These are phyloP conservation scores for Antrodiella citrinella DNA, from an alignment of 768 basidiomycete species.

Conservation along the genomic window DNA sequence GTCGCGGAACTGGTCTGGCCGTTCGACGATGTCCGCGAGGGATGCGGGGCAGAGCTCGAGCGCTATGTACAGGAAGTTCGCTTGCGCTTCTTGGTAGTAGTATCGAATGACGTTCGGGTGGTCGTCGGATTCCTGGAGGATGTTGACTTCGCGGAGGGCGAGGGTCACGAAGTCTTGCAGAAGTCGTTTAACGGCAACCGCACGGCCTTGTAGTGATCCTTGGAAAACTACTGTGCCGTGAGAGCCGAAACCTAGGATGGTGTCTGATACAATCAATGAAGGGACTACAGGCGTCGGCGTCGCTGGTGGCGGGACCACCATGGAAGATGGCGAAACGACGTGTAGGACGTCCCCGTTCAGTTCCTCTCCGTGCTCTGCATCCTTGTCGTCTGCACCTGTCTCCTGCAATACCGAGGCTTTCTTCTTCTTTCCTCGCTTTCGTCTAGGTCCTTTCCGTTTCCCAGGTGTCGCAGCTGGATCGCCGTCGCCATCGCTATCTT, in stretches of 20 bases:
- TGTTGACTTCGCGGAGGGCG: slow-evolving; percentile 85
- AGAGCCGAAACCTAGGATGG: slow-evolving; percentile 81
- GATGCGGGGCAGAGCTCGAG: slow-evolving; percentile 91
- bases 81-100: slow-evolving; percentile 92
- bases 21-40: slow-evolving; percentile 80
- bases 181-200: slow-evolving; percentile 97
- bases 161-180: slow-evolving; percentile 94
- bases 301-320: slow-evolving; percentile 17
- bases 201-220: slow-evolving; percentile 92
- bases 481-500: slow-evolving; percentile 55
- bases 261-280: slow-evolving; percentile 66
- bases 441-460: slow-evolving; percentile 25
- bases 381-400: slow-evolving; percentile 13
- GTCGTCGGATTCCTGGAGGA: slow-evolving; percentile 95
- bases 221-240: slow-evolving; percentile 95
- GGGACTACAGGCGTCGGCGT: slow-evolving; percentile 23
- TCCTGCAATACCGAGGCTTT: slow-evolving; percentile 11
- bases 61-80: slow-evolving; percentile 95
- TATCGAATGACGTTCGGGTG: slow-evolving; percentile 98
- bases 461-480: slow-evolving; percentile 35
- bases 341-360: slow-evolving; percentile 9
- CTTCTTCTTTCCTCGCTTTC: slow-evolving; percentile 25
- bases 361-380: slow-evolving; percentile 16
- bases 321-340: slow-evolving; percentile 6
- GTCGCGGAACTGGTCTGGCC: slow-evolving; percentile 69